Base-by-base conservation (phyloP, 2,329 filamentous ascomycete species). In the Diaporthe ilicicola region DNA sequence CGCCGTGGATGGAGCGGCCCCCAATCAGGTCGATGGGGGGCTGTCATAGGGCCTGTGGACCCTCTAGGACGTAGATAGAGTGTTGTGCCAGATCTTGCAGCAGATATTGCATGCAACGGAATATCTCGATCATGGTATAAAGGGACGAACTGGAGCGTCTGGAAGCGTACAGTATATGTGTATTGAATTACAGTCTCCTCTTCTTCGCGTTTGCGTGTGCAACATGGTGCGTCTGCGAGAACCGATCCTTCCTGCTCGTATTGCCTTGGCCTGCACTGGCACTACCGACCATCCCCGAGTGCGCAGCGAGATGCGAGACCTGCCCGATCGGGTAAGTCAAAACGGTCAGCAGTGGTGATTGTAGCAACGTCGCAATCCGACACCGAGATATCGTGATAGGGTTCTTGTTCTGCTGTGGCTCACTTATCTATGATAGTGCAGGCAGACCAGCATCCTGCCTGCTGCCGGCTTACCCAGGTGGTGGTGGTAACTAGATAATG, bases 361-460 rank as follows among this genome's bases (percentile, higher is more conserved):
- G 17, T 50, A 37, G 48, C 44, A 64, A 64, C 42, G 59, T 64
- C 48, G 19, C 27, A 62, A 62, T 62, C 56, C 56, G 42, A 42
- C 56, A 62, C 19, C 39, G 42, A 62, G 56, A 62, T 62, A 64
- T 50, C 59, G 59, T 64, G 59, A 64, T 64, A 32, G 44, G 59
- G 59, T 1, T 32, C 42, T 27, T 22, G 27, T 62, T 15, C 55
- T 24, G 42, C 42, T 48, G 27, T 64, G 44, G 59, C 44, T 42
- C 44, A 64, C 59, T 50, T 50, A 64, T 64, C 59, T 50, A 50
- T 50, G 59, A 64, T 19, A 19, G 59, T 24, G 32, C 56, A 34
- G 39, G 19, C 37, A 46, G 5, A 46, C 55, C 56, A 62, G 34
- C 59, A 27, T 48, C 37, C 32, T 34, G 32, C 32, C 9, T n/a